Evolutionary conservation across 345 rosid species (phyloP), one percentile per base, ranked within the genome.

Genomic region (Viola odorata): DNA sequence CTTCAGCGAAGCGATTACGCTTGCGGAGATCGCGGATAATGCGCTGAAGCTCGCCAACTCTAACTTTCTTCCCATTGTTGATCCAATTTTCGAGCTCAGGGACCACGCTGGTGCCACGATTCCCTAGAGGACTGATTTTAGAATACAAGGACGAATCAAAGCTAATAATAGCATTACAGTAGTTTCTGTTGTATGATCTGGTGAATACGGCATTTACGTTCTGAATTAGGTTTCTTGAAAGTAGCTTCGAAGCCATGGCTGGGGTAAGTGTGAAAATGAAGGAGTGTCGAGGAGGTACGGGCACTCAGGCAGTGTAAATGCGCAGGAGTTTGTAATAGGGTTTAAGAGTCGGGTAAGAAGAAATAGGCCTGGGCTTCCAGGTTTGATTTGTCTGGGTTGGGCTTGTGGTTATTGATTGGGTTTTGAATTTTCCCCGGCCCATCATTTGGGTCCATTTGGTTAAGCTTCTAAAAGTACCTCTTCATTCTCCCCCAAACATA

Each of bases 51-150:
- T 89, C 98, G 0, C 77, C 88, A 55, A 91, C 75, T n/a, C 83
- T 76, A 56, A 89, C 76, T 40, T 65, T 84, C 60, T 81, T 78
- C 32, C 96, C 95, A 59, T 66, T 17, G 58, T 65, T 73, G 48
- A 82, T 71, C 96, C 96, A 91, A 65, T 54, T 72, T 14, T 91
- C 96, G 65, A 91, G 98, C 78, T 73, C 86, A 14, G 92, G 86
- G 17, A 69, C 76, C 16, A 89, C 71, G 65, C 81, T 82, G 45
- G 76, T 67, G 51, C 69, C 65, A 2, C 84, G 91, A 70, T 75
- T 61, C 14, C 96, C 95, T 58, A 87, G 70, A 45, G 95, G 92
- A 60, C 98, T 89, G 79, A 91, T 81, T 73, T 69, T 84, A 55
- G 86, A 81, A 74, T 86, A 82, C 56, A 91, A 70, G 7, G 88